Base-by-base conservation (phyloP, 1,284 basidiomycete species). In the Pascua guehoae region DNA sequence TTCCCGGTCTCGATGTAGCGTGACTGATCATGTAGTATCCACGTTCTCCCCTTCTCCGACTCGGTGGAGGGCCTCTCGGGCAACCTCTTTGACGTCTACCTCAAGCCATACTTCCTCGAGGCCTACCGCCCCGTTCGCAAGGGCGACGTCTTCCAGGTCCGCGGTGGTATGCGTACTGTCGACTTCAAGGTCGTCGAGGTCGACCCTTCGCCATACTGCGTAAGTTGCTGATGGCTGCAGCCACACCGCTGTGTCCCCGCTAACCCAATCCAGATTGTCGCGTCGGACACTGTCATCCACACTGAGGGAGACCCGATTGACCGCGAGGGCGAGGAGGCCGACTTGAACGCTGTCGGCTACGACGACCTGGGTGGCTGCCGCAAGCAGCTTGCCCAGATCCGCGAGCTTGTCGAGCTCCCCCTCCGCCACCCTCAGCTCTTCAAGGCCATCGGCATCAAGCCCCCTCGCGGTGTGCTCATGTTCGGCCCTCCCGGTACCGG, bases 371-470 rank as follows among this genome's bases (percentile, higher is more conserved):
- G 95, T 81, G 95, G 95, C 51, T 98, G 94, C 82, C 85, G 95
- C 68, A 98, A 98, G 78, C 96, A 98, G 78, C 93, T 98, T 88
- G 95, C 95, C 3, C 61, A 79, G 72, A 98, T 99, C 62, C 93
- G 96, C 78, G 96, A 98, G 82, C 87, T 98, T 54, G 96, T 98
- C 63, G 96, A 98, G 79, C 83, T 99, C 8, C 96, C 95, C 38
- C 84, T 98, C 42, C 91, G 95, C 57, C 96, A 98, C 81, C 96
- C 96, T 24, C 94, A 98, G 79, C 85, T 99, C 14, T 98, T 98
- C 88, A 98, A 98, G 79, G 94, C 91, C 24, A 98, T 98, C 72
- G 95, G 95, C 86, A 98, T 99, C 84, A 98, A 98, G 80, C 96
- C 95, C 40, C 96, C 96, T 41, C 89, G 96, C 67, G 93, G 93